phyloP scores from a whole-genome alignment of 495 filamentous ascomycete species.

The Hyphodiscus hymeniophilus region DNA sequence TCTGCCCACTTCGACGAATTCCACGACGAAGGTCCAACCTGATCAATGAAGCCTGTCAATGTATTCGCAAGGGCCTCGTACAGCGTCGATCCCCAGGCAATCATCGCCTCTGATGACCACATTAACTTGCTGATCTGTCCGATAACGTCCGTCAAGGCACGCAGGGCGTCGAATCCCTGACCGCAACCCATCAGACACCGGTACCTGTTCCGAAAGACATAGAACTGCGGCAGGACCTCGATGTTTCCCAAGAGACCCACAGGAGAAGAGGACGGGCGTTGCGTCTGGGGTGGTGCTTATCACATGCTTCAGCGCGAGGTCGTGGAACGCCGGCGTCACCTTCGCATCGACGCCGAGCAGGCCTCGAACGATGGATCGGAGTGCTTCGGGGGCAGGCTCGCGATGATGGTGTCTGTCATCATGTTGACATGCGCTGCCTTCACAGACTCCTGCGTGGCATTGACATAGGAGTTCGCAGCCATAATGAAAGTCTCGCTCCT shows the following conservation, averaged over 20 bases:
- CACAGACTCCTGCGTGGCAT: not conserved
- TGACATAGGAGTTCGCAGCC: too few relatives aligned
- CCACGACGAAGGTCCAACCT: too few relatives aligned
- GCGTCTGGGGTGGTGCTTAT: not conserved
- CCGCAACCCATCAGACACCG: conserved; percentile 28
- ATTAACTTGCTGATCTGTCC: conserved; percentile 7
- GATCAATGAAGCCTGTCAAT: too few relatives aligned
- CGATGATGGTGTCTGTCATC: conserved; percentile 29
- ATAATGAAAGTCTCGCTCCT: too few relatives aligned
- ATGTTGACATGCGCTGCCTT: conserved; percentile 28
- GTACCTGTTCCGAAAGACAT: conserved; percentile 12
- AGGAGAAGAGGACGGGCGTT: not conserved
- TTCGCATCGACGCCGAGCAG: conserved; percentile 15
- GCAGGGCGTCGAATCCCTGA: conserved; percentile 13
- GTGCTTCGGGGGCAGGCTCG: conserved; percentile 23
- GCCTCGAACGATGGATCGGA: conserved; percentile 23
- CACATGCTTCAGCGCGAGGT: conserved; percentile 13
- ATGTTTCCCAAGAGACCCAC: not conserved
- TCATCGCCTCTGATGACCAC: too few relatives aligned
- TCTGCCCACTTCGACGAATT: conserved; percentile 1
- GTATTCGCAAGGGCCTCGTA: too few relatives aligned
- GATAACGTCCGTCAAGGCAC: conserved; percentile 13
- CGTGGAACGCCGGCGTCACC: conserved; percentile 22
- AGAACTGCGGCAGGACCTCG: conserved; percentile 3
- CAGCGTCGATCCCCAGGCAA: too few relatives aligned